These are phyloP conservation scores for Exophiala phaeomuriformis DNA, from an alignment of 2,329 filamentous ascomycete genomes.

Conservation along the genomic window DNA sequence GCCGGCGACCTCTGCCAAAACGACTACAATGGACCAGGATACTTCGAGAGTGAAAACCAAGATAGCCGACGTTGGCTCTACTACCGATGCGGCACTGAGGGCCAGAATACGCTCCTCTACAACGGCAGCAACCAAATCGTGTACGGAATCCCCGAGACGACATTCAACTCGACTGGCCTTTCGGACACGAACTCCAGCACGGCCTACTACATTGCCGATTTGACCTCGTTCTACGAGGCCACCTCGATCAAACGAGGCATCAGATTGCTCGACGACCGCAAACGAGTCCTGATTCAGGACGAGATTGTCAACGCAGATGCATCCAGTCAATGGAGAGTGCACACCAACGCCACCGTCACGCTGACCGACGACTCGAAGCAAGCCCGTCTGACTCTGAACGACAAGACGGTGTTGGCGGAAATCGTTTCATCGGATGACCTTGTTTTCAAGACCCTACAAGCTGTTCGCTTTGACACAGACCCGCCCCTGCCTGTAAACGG, in stretches of 20 bases:
- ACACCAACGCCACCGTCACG: slow-evolving; percentile 2
- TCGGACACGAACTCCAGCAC: background rate
- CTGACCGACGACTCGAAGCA: slow-evolving; percentile 4
- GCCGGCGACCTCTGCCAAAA: slow-evolving; percentile 4
- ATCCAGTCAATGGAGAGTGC: slow-evolving; percentile 7
- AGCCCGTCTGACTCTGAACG: slow-evolving; percentile 5
- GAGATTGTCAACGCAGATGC: slow-evolving; percentile 4
- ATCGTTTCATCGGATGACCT: slow-evolving; percentile 3
- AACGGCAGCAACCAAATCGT: slow-evolving; percentile 4
- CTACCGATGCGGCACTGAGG: slow-evolving; percentile 5
- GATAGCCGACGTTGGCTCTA: slow-evolving; percentile 5
- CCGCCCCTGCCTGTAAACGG: background rate
- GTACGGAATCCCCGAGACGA: slow-evolving; percentile 1
- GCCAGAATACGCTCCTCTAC: slow-evolving; percentile 6
- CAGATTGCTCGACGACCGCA: slow-evolving; percentile 2
- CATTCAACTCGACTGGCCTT: slow-evolving; percentile 2
- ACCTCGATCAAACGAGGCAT: slow-evolving; percentile 5
- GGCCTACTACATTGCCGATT: slow-evolving; percentile 5
- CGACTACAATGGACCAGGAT: slow-evolving; percentile 6
- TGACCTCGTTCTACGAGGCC: slow-evolving; percentile 1
- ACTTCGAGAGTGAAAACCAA: slow-evolving; percentile 6
- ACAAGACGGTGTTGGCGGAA: slow-evolving; percentile 3
- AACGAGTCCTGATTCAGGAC: slow-evolving; percentile 6
- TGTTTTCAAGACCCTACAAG: slow-evolving; percentile 2
- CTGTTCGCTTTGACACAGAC: background rate